Evolutionary conservation across 176 grass and related monocot genomes (phyloP).

Genomic region (Luzula sylvatica): DNA sequence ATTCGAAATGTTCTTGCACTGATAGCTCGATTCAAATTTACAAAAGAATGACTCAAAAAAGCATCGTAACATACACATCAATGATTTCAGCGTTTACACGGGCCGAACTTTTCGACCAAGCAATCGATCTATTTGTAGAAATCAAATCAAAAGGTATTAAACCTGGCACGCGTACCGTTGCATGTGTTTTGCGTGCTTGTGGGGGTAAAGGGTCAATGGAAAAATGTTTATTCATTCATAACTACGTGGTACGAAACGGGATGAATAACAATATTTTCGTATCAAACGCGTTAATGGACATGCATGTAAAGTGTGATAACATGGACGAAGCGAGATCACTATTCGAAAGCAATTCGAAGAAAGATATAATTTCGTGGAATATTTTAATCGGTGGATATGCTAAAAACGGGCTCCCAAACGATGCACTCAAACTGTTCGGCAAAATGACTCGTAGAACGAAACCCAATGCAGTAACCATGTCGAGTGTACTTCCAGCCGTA

Average conservation of each 20-base stretch:
- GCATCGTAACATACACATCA: slow-evolving; percentile 62
- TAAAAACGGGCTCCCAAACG: slow-evolving; percentile 46
- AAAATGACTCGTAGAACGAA: slow-evolving; percentile 43
- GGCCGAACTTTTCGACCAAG: slow-evolving; percentile 46
- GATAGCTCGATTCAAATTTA: slow-evolving; percentile 54
- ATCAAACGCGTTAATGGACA: slow-evolving; percentile 65
- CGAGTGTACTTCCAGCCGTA: slow-evolving; percentile 65
- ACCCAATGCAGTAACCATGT: slow-evolving; percentile 71
- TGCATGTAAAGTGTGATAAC: slow-evolving; percentile 64
- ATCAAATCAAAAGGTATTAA: slow-evolving; percentile 43
- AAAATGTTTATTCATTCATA: slow-evolving; percentile 50
- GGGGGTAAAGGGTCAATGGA: slow-evolving; percentile 43
- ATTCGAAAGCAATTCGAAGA: slow-evolving; percentile 33
- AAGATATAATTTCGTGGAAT: slow-evolving; percentile 84
- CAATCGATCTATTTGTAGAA: slow-evolving; percentile 42
- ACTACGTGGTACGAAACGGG: slow-evolving; percentile 44
- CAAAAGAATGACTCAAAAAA: slow-evolving; percentile 50
- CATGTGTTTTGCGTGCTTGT: slow-evolving; percentile 70
- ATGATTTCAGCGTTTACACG: slow-evolving; percentile 57
- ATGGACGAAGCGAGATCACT: slow-evolving; percentile 50
- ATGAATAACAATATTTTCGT: slow-evolving; percentile 39
- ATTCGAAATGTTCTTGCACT: slow-evolving; percentile 70
- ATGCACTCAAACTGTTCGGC: slow-evolving; percentile 52
- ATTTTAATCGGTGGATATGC: slow-evolving; percentile 80
- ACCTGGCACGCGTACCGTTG: slow-evolving; percentile 47